These are phyloP conservation scores for Aspergillus terreus DNA, from an alignment of 2,329 filamentous ascomycete genomes.

Conservation along the genomic window DNA sequence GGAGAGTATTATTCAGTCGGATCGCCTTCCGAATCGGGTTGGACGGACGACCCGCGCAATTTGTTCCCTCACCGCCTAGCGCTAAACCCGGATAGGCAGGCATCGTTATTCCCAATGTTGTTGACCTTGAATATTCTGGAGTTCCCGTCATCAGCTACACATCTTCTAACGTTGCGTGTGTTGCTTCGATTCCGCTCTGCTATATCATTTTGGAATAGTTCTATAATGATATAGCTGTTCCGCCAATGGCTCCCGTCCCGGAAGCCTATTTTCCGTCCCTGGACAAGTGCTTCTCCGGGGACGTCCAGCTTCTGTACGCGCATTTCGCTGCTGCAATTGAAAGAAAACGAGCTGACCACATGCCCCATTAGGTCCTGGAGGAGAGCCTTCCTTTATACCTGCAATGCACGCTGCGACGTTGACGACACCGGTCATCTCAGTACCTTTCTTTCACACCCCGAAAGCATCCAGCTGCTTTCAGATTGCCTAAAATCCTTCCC, in stretches of 20 bases:
- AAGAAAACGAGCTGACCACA: slow-evolving; percentile 19
- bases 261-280: slow-evolving; percentile 80
- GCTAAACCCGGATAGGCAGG: slow-evolving; percentile 36
- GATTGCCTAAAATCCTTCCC: slow-evolving; percentile 67
- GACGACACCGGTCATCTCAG: slow-evolving; percentile 57
- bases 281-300: slow-evolving; percentile 78
- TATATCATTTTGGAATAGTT: slow-evolving; percentile 10
- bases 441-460: slow-evolving; percentile 67
- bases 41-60: slow-evolving; percentile 18
- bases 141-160: slow-evolving; percentile 22
- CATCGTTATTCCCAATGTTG: slow-evolving; percentile 31
- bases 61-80: slow-evolving; percentile 24
- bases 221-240: slow-evolving; percentile 41
- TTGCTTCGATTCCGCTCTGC: slow-evolving; percentile 5
- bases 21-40: slow-evolving; percentile 14
- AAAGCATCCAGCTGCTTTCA: slow-evolving; percentile 65
- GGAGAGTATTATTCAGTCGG: slow-evolving; percentile 6
- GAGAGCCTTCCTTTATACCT: slow-evolving; percentile 53
- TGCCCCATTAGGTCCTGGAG: slow-evolving; percentile 55
- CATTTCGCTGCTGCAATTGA: not conserved
- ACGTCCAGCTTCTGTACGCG: slow-evolving; percentile 70
- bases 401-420: slow-evolving; percentile 37
- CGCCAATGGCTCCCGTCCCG: slow-evolving; percentile 64
- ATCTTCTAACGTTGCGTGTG: slow-evolving; percentile 11
- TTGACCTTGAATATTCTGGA: slow-evolving; percentile 29